Evolutionary conservation across 352 stramenopile genomes (phyloP), one percentile per base, ranked within the genome.

Genomic region (Stephanocyclus meneghinianus): DNA sequence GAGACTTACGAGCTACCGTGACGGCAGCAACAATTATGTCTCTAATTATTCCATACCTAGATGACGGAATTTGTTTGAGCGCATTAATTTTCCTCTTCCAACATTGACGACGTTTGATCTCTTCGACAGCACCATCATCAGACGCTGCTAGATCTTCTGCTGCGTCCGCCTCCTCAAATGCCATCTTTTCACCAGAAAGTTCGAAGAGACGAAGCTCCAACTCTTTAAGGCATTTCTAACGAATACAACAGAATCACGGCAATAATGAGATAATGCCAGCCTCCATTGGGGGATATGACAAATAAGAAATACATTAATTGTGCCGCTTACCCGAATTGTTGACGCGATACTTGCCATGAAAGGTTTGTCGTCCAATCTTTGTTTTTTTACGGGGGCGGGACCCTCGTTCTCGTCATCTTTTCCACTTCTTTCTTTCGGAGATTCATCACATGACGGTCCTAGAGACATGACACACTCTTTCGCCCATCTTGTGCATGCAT

Each of bases 81-180:
- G 74, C 77, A 78, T 90, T 78, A 11, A 92, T 84, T 59, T 87
- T 81, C 44, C 80, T 87, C 72, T 91, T 93, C 88, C 88, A 93
- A 65, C 65, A 84, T 26, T 77, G 83, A 18, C 51, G 78, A 53
- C 64, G 77, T 67, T 78, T 81, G 48, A 59, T 83, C 29, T 55
- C 55, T 50, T 85, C 66, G 15, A 77, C 74, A 40, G 84, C 76
- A 18, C 84, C 78, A 50, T 79, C 80, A 18, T 80, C 84, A 45
- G 81, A 68, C 18, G 68, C 78, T 80, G 84, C 82, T 48, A 89
- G 87, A 11, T 90, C 86, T 45, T 86, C 84, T 42, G 72, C 84
- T 53, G 80, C 63, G 56, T 89, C 81, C 2, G 79, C 80, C 79
- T 91, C 88, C 73, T 84, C 75, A n/a, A 81, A 75, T 35, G 81